Evolutionary conservation across 768 basidiomycete genomes (phyloP).

Genomic region (Lactarius akahatsu): DNA sequence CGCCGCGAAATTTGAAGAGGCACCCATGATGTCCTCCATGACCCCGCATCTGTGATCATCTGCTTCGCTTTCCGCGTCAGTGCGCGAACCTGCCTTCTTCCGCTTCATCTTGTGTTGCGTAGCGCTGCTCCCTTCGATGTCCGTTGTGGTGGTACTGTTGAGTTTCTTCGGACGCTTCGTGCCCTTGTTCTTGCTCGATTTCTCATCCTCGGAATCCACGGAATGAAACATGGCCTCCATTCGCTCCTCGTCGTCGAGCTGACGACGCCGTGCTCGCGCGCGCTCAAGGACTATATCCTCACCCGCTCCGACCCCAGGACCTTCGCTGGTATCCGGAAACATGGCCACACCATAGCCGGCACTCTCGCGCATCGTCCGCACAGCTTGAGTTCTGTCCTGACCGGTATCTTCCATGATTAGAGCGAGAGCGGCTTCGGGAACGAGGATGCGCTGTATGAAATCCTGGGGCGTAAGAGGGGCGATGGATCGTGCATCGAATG

Average conservation of each 20-base stretch:
- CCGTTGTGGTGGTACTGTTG: constrained; percentile 14
- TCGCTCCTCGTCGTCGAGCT: constrained; percentile 44
- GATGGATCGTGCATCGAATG: constrained; percentile 53
- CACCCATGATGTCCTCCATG: not conserved
- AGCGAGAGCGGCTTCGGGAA: constrained; percentile 80
- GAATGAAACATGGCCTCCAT: constrained; percentile 35
- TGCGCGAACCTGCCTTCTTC: constrained; percentile 24
- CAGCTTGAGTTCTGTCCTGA: constrained; percentile 48
- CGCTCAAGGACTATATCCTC: constrained; percentile 48
- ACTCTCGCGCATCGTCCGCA: constrained; percentile 68
- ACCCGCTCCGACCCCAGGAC: constrained; percentile 38
- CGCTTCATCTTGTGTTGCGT: constrained; percentile 23
- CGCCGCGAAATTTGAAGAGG: not conserved
- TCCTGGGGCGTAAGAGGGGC: constrained; percentile 69
- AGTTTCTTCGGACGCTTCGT: constrained; percentile 20
- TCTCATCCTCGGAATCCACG: constrained; percentile 17
- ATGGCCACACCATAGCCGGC: constrained; percentile 80
- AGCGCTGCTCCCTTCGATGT: constrained; percentile 9
- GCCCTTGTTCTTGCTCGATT: constrained; percentile 8
- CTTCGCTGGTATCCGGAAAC: constrained; percentile 66
- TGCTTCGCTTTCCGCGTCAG: constrained; percentile 11
- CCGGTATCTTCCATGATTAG: constrained; percentile 80
- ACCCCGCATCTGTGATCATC: not conserved
- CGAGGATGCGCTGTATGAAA: constrained; percentile 81
- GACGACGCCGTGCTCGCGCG: constrained; percentile 41